A percentile compares a stretch with the other conserved stretches of the same genome.
phyloP scores from a whole-genome alignment of 2,329 filamentous ascomycete genomes.

The Monilinia fructigena region DNA sequence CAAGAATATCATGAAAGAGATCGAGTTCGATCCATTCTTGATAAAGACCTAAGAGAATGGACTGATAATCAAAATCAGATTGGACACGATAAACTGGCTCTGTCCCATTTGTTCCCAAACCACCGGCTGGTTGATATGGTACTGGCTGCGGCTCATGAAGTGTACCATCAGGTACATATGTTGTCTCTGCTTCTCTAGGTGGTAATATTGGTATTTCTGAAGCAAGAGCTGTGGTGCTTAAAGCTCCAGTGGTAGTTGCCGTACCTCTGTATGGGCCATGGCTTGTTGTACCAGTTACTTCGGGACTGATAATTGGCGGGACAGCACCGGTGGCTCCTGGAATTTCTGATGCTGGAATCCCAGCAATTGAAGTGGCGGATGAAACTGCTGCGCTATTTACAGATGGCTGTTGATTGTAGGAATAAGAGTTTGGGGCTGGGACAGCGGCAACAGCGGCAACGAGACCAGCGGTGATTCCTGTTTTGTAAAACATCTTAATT shows the following conservation, averaged over 20 bases:
- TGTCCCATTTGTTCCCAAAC: constrained; percentile 59
- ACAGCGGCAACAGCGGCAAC: background rate
- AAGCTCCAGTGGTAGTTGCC: constrained; percentile 67
- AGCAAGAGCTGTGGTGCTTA: constrained; percentile 57
- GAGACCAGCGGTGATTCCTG: constrained; percentile 8
- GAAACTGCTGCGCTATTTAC: constrained; percentile 35
- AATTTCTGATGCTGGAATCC: constrained; percentile 34
- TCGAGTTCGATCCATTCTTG: constrained; percentile 86
- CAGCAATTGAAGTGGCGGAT: constrained; percentile 32
- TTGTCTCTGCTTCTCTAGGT: constrained; percentile 61
- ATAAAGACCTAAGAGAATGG: constrained; percentile 68
- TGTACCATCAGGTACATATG: constrained; percentile 69
- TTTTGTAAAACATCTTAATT: constrained; percentile 19
- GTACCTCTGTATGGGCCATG: constrained; percentile 69
- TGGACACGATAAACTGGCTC: constrained; percentile 64
- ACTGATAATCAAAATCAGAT: constrained; percentile 82
- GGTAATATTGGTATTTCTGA: constrained; percentile 57
- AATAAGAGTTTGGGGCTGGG: constrained; percentile 25
- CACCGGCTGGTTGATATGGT: constrained; percentile 47
- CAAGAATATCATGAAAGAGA: constrained; percentile 74
- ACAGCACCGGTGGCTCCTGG: constrained; percentile 35
- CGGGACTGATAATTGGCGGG: constrained; percentile 47
- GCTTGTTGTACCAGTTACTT: constrained; percentile 58
- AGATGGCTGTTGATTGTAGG: constrained; percentile 33
- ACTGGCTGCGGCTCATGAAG: constrained; percentile 67